Evolutionary conservation across 306 rosid genomes (phyloP).

Genomic region (Rubus idaeus): DNA sequence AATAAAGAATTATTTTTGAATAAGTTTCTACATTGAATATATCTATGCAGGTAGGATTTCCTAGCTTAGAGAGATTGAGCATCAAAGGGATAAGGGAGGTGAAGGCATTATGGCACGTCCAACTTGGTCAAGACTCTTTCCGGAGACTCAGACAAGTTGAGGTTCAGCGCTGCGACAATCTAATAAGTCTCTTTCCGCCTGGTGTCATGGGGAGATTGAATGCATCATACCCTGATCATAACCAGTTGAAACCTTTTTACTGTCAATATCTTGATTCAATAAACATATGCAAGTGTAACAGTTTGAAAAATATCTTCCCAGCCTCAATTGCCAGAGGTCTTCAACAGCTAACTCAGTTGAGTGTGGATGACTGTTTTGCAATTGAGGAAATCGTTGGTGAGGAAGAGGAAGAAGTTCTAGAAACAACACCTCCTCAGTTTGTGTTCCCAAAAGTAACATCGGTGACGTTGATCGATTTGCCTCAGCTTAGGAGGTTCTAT

Average conservation of each 20-base stretch:
- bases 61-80: neutral
- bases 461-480: neutral
- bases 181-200: neutral
- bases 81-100: neutral
- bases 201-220: neutral
- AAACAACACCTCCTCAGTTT: neutral
- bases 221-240: too few relatives aligned
- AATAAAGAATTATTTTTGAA: neutral
- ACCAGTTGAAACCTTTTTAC: neutral
- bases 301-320: slow-evolving; percentile 27
- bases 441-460: slow-evolving; percentile 3
- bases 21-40: neutral
- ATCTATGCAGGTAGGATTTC: neutral
- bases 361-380: slow-evolving; percentile 19
- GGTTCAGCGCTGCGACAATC: neutral
- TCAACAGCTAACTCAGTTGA: slow-evolving; percentile 11
- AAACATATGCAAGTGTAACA: slow-evolving; percentile 14
- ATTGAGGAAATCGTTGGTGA: slow-evolving; percentile 19
- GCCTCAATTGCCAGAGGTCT: slow-evolving; percentile 30
- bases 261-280: slow-evolving; percentile 13
- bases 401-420: slow-evolving; percentile 1
- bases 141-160: neutral
- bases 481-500: slow-evolving; percentile 17
- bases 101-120: slow-evolving; percentile 14
- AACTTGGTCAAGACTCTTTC: neutral